A percentile compares a stretch with the other conserved stretches of the same genome.
phyloP scores from a whole-genome alignment of 495 filamentous ascomycete genomes.

The Astrothelium subdiscretum region DNA sequence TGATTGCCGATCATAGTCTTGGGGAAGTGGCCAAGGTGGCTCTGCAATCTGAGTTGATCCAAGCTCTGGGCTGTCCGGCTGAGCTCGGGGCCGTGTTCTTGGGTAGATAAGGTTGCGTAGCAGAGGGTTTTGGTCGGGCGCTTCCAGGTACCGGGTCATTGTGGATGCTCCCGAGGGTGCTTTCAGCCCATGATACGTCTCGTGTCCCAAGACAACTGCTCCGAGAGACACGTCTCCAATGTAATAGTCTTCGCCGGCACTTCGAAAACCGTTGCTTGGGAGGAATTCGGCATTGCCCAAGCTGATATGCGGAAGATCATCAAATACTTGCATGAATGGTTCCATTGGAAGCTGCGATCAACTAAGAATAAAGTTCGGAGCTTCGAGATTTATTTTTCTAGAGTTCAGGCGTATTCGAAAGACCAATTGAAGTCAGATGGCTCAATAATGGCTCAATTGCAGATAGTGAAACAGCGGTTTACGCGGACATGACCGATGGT shows the following conservation, averaged over 20 bases:
- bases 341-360: not conserved
- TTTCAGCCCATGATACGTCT: not conserved
- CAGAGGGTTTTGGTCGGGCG: not conserved
- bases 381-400: not conserved
- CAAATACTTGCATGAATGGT: not conserved
- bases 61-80: constrained; percentile 1
- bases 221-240: not conserved
- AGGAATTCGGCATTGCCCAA: not conserved
- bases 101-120: not conserved
- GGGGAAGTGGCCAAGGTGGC: not conserved
- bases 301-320: constrained; percentile 2
- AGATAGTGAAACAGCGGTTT: not conserved
- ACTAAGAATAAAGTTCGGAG: not conserved
- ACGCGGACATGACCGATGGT: not conserved
- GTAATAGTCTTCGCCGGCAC: not conserved
- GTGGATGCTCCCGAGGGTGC: not conserved
- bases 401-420: not conserved
- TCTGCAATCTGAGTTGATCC: not conserved
- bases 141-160: constrained; percentile 1
- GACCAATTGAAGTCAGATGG: no score
- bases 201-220: not conserved
- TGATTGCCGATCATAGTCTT: not conserved
- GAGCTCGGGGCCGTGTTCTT: not conserved
- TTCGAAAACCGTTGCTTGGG: not conserved
- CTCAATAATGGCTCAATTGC: no score